Evolutionary conservation across 2,329 filamentous ascomycete genomes (phyloP).

Genomic region (Tolypocladium cylindrosporum): DNA sequence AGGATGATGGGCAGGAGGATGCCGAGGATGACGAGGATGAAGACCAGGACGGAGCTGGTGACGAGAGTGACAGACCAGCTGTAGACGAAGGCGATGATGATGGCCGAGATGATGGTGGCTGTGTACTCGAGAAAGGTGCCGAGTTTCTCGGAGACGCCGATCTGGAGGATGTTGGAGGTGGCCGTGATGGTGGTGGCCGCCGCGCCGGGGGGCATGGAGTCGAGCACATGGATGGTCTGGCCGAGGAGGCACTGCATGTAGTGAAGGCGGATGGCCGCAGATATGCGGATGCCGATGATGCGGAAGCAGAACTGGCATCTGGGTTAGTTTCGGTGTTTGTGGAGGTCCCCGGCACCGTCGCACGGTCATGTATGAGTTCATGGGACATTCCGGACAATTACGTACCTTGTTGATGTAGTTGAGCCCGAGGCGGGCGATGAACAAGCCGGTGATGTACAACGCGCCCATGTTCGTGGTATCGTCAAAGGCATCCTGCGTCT

Average conservation of each 20-base stretch:
- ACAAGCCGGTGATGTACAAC: slow-evolving; percentile 61
- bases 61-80: slow-evolving; percentile 52
- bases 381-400: neutral
- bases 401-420: slow-evolving; percentile 49
- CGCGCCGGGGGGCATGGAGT: slow-evolving; percentile 51
- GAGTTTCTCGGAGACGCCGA: slow-evolving; percentile 55
- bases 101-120: slow-evolving; percentile 40
- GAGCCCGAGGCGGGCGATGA: slow-evolving; percentile 53
- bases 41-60: slow-evolving; percentile 44
- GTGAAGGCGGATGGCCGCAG: slow-evolving; percentile 49
- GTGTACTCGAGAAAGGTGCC: slow-evolving; percentile 47
- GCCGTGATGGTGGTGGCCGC: slow-evolving; percentile 54
- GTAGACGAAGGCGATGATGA: slow-evolving; percentile 45
- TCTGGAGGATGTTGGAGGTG: slow-evolving; percentile 52
- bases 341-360: too few species aligned
- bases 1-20: slow-evolving; percentile 45
- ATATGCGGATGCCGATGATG: slow-evolving; percentile 52
- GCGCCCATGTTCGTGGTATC: too few species aligned
- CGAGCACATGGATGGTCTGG: slow-evolving; percentile 58
- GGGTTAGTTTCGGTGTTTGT: too few species aligned
- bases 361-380: too few species aligned
- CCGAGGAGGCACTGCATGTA: slow-evolving; percentile 55
- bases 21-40: slow-evolving; percentile 40
- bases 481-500: too few species aligned
- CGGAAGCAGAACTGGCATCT: slow-evolving; percentile 42